Evolutionary conservation across 306 rosid species (phyloP), one percentile per base, ranked within the genome.

Genomic region (Albizia julibrissin): DNA sequence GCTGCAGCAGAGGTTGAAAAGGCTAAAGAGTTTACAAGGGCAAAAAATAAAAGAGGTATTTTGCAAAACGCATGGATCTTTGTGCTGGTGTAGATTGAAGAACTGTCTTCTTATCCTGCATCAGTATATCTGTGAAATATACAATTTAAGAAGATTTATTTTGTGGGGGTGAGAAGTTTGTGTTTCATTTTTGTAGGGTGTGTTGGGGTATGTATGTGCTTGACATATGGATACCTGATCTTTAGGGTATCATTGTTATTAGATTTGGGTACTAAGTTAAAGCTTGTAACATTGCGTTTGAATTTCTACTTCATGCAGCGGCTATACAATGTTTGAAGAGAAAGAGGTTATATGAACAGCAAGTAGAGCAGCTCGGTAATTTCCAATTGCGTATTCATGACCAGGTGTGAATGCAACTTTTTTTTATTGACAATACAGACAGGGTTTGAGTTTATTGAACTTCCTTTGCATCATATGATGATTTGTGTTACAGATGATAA

Each of bases 251-350:
- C 16, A 27, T 78, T 33, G n/a, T 70, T 70, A 22, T 69, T 29
- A 16, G 22, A 78, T 47, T 46, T 67, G 67, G 67, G 5, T 67
- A 6, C 61, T 40, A 69, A 34, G 44, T 44, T 24, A 13, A 19
- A 27, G 21, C 39, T 79, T 29, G 8, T 71, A 37, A 6, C 37
- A 54, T 22, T 46, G 64, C 47, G 40, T 47, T 76, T 76, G 33
- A 54, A 71, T 26, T 52, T 79, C 71, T 76, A 24, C 49, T 79
- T 82, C 40, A 69, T 84, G 64, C 86, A 95, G 99, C 96, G 79
- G 99, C 99, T 50, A 95, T 95, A 82, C 98, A 95, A 87, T 95
- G 98, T 87, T 88, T 95, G 87, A 95, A 95, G 91, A 91, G 97
- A 91, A 95, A 93, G 91, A 92, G 90, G 84, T 83, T 95, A 58